These are phyloP conservation scores for Epichloe elymi DNA, from an alignment of 2,329 filamentous ascomycete genomes.

Conservation along the genomic window DNA sequence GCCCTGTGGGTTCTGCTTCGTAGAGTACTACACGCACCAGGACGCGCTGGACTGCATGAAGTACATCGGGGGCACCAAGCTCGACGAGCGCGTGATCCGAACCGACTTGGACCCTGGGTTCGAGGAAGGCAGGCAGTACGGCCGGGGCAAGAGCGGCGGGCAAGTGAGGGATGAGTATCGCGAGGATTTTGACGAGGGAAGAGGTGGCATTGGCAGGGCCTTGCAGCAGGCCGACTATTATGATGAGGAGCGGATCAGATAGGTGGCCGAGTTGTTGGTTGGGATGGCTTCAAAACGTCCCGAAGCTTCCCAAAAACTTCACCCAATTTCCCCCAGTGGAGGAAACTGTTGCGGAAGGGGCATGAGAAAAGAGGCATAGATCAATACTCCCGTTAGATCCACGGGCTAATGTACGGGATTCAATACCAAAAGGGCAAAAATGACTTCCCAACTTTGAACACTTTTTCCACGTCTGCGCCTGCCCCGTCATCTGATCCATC, in stretches of 20 bases:
- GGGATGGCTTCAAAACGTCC: not conserved
- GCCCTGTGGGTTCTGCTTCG: constrained; percentile 97
- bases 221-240: constrained; percentile 32
- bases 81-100: constrained; percentile 91
- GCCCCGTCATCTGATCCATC: not conserved
- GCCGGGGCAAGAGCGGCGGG: constrained; percentile 85
- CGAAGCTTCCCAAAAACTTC: too few species aligned
- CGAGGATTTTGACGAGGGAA: constrained; percentile 89
- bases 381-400: not conserved
- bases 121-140: constrained; percentile 90
- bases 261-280: not conserved
- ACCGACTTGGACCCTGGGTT: constrained; percentile 95
- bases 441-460: not conserved
- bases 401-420: not conserved
- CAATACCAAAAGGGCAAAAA: not conserved
- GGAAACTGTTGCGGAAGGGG: not conserved
- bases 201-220: constrained; percentile 77
- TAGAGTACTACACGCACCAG: constrained; percentile 97
- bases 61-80: constrained; percentile 97
- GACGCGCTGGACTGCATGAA: constrained; percentile 98
- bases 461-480: not conserved
- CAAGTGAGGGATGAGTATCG: constrained; percentile 97
- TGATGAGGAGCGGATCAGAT: constrained; percentile 19
- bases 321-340: too few species aligned
- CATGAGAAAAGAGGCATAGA: not conserved